Percentiles rank a stretch among this genome's conserved stretches.
Conservation (phyloP, 2,329 filamentous ascomycete species). For the Ophiostoma pallidulum region DNA sequence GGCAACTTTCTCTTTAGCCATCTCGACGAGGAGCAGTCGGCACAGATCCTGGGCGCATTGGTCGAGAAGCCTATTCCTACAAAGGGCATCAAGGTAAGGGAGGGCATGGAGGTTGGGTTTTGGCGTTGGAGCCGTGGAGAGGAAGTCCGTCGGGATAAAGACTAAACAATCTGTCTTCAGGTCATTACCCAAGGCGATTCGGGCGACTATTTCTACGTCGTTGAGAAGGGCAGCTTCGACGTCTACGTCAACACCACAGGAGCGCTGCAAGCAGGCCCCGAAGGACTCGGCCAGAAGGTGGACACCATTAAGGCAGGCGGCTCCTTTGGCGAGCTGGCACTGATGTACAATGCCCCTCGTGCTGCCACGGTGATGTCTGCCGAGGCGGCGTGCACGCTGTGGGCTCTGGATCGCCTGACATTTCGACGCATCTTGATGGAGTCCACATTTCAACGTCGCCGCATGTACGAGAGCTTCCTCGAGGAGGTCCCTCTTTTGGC, state of each 20-base stretch:
- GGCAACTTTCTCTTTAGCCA: constrained; percentile 92
- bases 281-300: constrained; percentile 77
- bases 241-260: constrained; percentile 79
- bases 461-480: constrained; percentile 95
- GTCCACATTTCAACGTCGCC: constrained; percentile 86
- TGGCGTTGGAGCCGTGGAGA: too few species aligned
- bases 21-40: constrained; percentile 84
- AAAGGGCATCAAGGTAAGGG: constrained; percentile 64
- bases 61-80: constrained; percentile 93
- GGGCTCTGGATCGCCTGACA: constrained; percentile 90
- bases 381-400: constrained; percentile 69
- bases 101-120: background rate
- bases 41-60: constrained; percentile 78
- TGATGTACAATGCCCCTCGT: constrained; percentile 98
- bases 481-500: constrained; percentile 84
- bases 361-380: constrained; percentile 87
- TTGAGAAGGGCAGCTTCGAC: constrained; percentile 84
- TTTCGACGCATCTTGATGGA: constrained; percentile 99
- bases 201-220: constrained; percentile 95
- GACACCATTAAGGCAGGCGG: constrained; percentile 75
- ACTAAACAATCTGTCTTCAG: constrained; percentile 36
- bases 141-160: background rate
- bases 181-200: constrained; percentile 94
- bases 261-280: constrained; percentile 64
- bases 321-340: constrained; percentile 89